Base-by-base conservation (phyloP, 306 rosid species). In the Vicia villosa region DNA sequence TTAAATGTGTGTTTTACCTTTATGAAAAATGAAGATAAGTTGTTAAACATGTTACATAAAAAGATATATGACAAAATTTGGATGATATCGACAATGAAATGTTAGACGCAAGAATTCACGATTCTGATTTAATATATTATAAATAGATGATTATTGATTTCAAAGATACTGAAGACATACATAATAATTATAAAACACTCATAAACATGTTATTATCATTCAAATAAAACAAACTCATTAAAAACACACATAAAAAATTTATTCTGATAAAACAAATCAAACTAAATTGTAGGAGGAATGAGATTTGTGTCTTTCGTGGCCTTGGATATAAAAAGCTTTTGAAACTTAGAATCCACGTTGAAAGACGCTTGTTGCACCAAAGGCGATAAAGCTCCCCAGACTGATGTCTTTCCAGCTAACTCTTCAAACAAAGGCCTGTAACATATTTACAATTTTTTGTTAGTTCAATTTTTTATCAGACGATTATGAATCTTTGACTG, bases 341-440 rank as follows among this genome's bases (percentile, higher is more conserved):
- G 77, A 58, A 88, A 86, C 1, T 84, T 80, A 2, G 82, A 21
- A 47, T 75, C 80, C 40, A 83, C 82, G 5, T 83, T 67, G 1
- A 86, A 84, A 47, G 95, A 63, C 38, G 65, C 81, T 66, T 81
- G 64, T 42, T 68, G 54, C 61, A 80, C 74, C 12, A 40, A 43
- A 3, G 90, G 76, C 12, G 95, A 83, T 13, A 88, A 56, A 3
- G 82, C 84, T 0, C 58, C 67, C 84, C 80, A 81, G 0, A 74
- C 65, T 5, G 92, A 86, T 59, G 47, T 6, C 11, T 28, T 76
- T 0, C 90, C 86, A 10, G 75, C 83, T 5, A 91, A 13, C 42
- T 88, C 90, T 76, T 74, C 80, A 36, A 83, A 49, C 19, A 63
- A 50, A 38, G 90, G 92, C 76, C 97, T 91, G 51, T 55, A 68